Evolutionary conservation across 805 yeast genomes (phyloP).

Genomic region (Candida multigemmis): DNA sequence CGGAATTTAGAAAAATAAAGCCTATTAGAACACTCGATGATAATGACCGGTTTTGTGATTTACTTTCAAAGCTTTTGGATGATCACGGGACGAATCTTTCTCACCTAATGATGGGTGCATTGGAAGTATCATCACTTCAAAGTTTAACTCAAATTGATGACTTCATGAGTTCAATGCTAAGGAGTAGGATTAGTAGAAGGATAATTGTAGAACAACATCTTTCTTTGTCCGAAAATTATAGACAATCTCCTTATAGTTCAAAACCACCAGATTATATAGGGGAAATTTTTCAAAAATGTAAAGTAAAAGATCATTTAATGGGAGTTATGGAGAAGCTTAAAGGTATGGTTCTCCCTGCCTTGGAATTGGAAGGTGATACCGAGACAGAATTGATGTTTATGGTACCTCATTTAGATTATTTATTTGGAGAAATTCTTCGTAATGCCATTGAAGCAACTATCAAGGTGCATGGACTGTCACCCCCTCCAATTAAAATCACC

Average conservation of each 20-base stretch:
- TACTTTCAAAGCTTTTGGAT: constrained; percentile 57
- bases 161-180: constrained; percentile 66
- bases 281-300: constrained; percentile 74
- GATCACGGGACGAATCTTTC: constrained; percentile 79
- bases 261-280: constrained; percentile 55
- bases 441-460: constrained; percentile 82
- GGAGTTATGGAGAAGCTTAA: constrained; percentile 44
- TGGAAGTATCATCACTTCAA: constrained; percentile 61
- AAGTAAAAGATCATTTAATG: constrained; percentile 58
- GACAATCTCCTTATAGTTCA: constrained; percentile 33
- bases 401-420: constrained; percentile 77
- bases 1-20: constrained; percentile 69
- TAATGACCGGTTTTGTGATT: constrained; percentile 62
- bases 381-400: constrained; percentile 71
- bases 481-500: constrained; percentile 68
- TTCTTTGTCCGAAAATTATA: constrained; percentile 61
- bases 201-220: constrained; percentile 89
- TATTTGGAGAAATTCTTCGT: constrained; percentile 80
- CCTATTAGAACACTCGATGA: constrained; percentile 62
- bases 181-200: constrained; percentile 84
- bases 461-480: constrained; percentile 16
- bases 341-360: constrained; percentile 58
- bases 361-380: constrained; percentile 65
- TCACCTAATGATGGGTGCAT: constrained; percentile 86
- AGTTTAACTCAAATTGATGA: constrained; percentile 56